phyloP scores from a whole-genome alignment of 2,329 filamentous ascomycete species.

The Aspergillus thermomutatus region DNA sequence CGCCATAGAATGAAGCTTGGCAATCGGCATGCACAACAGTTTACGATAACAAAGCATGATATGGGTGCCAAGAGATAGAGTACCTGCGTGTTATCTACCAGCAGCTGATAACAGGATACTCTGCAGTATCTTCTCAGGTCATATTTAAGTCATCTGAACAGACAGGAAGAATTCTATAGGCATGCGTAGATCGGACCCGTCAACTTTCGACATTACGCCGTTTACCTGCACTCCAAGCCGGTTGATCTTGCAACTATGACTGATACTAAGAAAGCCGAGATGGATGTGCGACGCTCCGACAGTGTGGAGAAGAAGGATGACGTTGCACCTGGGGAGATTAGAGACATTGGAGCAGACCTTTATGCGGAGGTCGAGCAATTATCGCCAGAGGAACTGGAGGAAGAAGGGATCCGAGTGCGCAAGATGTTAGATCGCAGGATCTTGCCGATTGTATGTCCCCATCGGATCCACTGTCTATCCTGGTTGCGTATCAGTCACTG shows the following conservation, averaged over 20 bases:
- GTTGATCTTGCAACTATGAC: constrained; percentile 8
- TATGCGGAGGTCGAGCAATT: constrained; percentile 45
- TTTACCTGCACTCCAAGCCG: neutral
- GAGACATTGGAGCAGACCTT: constrained; percentile 45
- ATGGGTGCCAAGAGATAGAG: constrained; percentile 9
- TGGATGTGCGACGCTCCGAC: constrained; percentile 6
- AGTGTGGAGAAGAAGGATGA: constrained; percentile 18
- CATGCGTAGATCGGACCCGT: neutral
- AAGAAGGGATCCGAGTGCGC: constrained; percentile 40
- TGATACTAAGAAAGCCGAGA: constrained; percentile 16
- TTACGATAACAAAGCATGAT: neutral
- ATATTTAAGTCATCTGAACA: neutral
- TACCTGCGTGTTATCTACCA: constrained; percentile 1
- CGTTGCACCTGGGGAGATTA: constrained; percentile 18
- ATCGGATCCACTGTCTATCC: neutral
- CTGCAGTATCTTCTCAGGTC: neutral
- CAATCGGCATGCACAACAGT: neutral
- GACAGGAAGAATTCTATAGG: neutral
- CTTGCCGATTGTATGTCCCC: constrained; percentile 42
- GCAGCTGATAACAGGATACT: neutral
- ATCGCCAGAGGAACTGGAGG: constrained; percentile 43
- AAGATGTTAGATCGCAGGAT: constrained; percentile 47
- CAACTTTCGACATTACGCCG: neutral
- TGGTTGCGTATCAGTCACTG: neutral
- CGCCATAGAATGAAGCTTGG: neutral